A percentile compares a stretch with the other conserved stretches of the same genome.
These are phyloP conservation scores for Pyricularia grisea DNA, from an alignment of 2,329 filamentous ascomycete genomes.

Conservation along the genomic window DNA sequence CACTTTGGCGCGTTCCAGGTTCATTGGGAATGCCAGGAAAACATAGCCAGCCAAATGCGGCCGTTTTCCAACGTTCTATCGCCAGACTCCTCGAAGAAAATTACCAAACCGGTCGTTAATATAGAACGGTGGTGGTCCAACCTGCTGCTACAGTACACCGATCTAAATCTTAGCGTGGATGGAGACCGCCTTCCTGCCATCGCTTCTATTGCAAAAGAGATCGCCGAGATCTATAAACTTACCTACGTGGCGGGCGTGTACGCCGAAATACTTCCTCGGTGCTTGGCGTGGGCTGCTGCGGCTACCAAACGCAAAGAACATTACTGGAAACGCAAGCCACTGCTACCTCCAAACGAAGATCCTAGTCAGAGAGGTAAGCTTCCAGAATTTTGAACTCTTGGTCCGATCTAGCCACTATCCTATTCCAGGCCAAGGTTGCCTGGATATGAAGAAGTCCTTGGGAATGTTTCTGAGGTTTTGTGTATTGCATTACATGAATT, in stretches of 20 bases:
- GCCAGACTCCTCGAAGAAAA: too few relatives aligned
- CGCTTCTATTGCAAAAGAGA: background rate
- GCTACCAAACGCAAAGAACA: too few relatives aligned
- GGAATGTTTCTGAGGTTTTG: too few relatives aligned
- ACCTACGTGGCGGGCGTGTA: background rate
- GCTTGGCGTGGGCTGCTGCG: background rate
- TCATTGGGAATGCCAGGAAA: background rate
- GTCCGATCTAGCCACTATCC: too few relatives aligned
- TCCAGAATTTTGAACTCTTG: too few relatives aligned
- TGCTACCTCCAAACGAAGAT: background rate
- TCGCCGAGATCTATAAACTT: background rate
- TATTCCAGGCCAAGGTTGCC: too few relatives aligned
- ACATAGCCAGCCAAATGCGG: background rate
- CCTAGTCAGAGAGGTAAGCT: background rate
- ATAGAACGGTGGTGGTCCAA: background rate
- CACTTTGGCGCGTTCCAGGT: background rate
- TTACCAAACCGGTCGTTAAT: background rate
- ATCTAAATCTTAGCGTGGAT: background rate
- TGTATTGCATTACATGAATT: too few relatives aligned
- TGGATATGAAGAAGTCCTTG: too few relatives aligned
- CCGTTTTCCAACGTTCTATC: background rate
- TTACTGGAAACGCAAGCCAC: background rate
- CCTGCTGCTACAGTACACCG: background rate
- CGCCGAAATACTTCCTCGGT: background rate
- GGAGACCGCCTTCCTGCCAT: background rate